A percentile compares a stretch with the other conserved stretches of the same genome.
phyloP scores from a whole-genome alignment of 371 early-diverging fungal species.

The Syncephalis fuscata region DNA sequence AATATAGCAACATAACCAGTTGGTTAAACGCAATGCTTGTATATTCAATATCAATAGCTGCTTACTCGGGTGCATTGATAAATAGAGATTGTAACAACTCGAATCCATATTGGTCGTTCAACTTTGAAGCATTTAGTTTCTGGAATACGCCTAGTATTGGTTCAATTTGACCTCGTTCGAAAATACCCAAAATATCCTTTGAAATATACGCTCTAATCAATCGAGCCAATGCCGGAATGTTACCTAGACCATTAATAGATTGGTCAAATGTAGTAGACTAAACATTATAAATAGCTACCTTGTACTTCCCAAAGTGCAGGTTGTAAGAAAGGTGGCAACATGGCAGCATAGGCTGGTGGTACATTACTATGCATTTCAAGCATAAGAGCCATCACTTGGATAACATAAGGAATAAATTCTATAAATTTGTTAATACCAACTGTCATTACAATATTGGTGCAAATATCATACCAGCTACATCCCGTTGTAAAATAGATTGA shows the following conservation, averaged over 20 bases:
- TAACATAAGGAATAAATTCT: constrained; percentile 92
- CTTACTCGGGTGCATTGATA: not conserved
- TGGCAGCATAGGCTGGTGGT: constrained; percentile 43
- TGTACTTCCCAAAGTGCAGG: constrained; percentile 78
- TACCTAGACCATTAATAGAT: constrained; percentile 24
- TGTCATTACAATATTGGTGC: not conserved
- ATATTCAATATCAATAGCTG: not conserved
- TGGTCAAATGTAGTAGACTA: not conserved
- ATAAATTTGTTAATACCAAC: constrained; percentile 4
- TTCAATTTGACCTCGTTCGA: constrained; percentile 46
- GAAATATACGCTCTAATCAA: constrained; percentile 70
- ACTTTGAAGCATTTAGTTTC: constrained; percentile 68
- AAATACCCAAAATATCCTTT: constrained; percentile 40
- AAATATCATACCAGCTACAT: constrained; percentile 42
- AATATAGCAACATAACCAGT: not conserved
- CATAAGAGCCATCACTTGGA: constrained; percentile 84
- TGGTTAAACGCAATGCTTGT: not conserved
- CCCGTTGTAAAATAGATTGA: constrained; percentile 76
- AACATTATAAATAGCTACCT: constrained; percentile 20
- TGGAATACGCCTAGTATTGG: constrained; percentile 89
- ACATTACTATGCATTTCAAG: constrained; percentile 57
- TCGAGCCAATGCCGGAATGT: constrained; percentile 84
- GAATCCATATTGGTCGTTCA: constrained; percentile 76
- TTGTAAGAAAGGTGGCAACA: constrained; percentile 63
- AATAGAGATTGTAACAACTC: constrained; percentile 10